Evolutionary conservation across 805 yeast genomes (phyloP).

Genomic region (Huiozyma sinensis): DNA sequence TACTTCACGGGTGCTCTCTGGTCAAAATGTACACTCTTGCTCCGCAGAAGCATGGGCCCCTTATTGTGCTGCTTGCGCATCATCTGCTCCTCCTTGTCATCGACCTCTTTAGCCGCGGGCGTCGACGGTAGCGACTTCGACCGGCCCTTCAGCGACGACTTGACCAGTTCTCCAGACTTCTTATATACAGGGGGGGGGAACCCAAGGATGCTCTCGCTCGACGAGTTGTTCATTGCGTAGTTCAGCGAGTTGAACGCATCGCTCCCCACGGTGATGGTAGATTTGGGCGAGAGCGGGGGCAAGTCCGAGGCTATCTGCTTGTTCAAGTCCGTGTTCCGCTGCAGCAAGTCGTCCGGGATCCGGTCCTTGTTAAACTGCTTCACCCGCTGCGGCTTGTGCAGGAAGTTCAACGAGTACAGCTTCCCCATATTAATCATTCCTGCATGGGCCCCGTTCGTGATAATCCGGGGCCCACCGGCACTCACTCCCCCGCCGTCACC

Average conservation of each 20-base stretch:
- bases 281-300: conserved; percentile 7
- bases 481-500: too few relatives aligned
- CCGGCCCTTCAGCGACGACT: conserved; percentile 25
- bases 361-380: conserved; percentile 10
- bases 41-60: conserved; percentile 37
- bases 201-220: conserved; percentile 10
- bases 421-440: not conserved
- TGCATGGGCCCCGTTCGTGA: not conserved
- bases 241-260: conserved; percentile 2
- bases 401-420: conserved; percentile 16
- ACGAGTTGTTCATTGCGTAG: conserved; percentile 4
- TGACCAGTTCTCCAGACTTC: conserved; percentile 73
- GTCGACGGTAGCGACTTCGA: conserved; percentile 36
- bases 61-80: not conserved
- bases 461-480: not conserved
- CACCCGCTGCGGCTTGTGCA: conserved; percentile 24
- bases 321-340: conserved; percentile 24
- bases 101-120: conserved; percentile 2
- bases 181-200: conserved; percentile 44
- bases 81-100: not conserved
- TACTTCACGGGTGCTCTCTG: conserved; percentile 60
- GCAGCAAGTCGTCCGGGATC: conserved; percentile 19
- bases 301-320: conserved; percentile 12
- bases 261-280: conserved; percentile 5
- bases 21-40: conserved; percentile 76